Conservation (phyloP, 192 early-diverging fungal genomes). For the Phlyctochytrium bullatum region DNA sequence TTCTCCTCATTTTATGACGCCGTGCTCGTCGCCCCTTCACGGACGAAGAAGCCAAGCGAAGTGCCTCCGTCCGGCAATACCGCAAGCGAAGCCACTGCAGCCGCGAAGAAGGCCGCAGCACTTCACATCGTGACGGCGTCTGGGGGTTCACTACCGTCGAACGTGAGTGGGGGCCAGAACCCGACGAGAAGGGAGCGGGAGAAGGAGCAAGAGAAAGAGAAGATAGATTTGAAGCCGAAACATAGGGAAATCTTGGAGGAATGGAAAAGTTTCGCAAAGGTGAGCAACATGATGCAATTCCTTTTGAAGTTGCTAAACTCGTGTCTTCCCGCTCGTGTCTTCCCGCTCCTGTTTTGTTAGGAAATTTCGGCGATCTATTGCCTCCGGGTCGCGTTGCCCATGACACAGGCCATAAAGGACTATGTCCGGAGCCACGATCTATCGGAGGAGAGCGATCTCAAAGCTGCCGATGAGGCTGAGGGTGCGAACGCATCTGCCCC, state of each 20-base stretch:
- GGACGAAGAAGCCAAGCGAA: not conserved
- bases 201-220: not conserved
- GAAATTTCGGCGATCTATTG: too few species aligned
- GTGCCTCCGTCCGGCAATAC: not conserved
- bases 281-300: too few species aligned
- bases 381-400: too few species aligned
- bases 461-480: too few species aligned
- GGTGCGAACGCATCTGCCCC: too few species aligned
- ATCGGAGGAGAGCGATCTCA: too few species aligned
- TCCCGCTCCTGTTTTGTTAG: not conserved
- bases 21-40: constrained; percentile 13
- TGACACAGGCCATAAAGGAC: not conserved
- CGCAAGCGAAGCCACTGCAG: not conserved
- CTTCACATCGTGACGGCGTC: constrained; percentile 22
- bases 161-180: not conserved
- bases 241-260: constrained; percentile 12
- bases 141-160: constrained; percentile 12
- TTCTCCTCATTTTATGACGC: constrained; percentile 13
- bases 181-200: not conserved
- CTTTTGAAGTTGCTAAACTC: too few species aligned
- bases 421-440: not conserved
- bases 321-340: too few species aligned
- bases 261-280: constrained; percentile 22
- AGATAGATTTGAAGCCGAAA: constrained; percentile 5
- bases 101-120: constrained; percentile 3